Base-by-base conservation (phyloP, 257 asterid genomes). In the Linderniella brevidens region DNA sequence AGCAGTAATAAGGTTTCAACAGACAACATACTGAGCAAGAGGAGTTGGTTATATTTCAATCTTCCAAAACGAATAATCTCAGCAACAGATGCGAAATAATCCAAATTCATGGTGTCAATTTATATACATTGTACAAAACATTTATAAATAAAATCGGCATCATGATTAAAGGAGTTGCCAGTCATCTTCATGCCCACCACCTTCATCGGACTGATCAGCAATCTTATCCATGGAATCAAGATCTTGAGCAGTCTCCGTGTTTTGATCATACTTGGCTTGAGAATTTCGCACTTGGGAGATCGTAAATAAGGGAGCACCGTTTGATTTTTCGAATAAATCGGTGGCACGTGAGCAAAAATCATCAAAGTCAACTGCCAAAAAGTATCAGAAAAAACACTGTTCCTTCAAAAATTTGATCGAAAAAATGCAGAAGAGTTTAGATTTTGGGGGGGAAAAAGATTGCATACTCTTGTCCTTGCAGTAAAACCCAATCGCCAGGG, bases 261-360 rank as follows among this genome's bases (percentile, higher is more conserved):
- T 59, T 19, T 49, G 55, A 16, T 53, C 61, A 15, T 55, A 54
- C 35, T 56, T 19, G 11, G 41, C 62, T 11, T 67, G 55, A n/a
- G 69, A 37, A 14, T 69, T 67, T 18, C 80, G 75, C 10, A 74
- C 67, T 61, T 76, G 58, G 11, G 90, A 41, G 39, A 88, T 60
- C 4, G 98, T 88, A 64, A 88, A 88, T 17, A 88, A 60, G 11
- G 98, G 98, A 47, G 98, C 94, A 39, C 96, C 98, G 9, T 74
- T 62, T 53, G 98, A 78, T 38, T 68, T 75, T 44, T 69, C 73
- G 9, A 65, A 76, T 17, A 88, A 62, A 57, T 84, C 67, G 11
- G 77, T 65, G 12, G 96, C 76, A 3, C 88, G 90, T 11, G 29
- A 25, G 59, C 93, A 75, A 44, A 88, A 88, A 64, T 88, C 94